phyloP scores from a whole-genome alignment of 495 filamentous ascomycete genomes.

The Daldinia caldariorum region DNA sequence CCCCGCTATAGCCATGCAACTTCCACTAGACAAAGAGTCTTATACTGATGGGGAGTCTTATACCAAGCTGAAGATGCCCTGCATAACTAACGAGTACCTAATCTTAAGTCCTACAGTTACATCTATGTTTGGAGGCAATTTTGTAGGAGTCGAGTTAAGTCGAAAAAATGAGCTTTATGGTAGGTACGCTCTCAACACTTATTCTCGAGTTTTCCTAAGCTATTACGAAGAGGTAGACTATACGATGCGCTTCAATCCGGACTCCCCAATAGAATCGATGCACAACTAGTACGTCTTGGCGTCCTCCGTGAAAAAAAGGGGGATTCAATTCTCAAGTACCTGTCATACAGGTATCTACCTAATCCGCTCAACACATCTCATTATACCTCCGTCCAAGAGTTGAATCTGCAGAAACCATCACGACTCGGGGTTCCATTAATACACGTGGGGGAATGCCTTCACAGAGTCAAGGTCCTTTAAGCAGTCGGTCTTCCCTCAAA shows the following conservation, averaged over 20 bases:
- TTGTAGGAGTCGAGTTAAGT: conserved; percentile 53
- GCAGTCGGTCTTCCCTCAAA: conserved; percentile 55
- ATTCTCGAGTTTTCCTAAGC: background rate
- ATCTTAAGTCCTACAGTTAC: conserved; percentile 50
- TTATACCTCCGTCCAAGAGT: conserved; percentile 51
- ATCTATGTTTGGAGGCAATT: conserved; percentile 58
- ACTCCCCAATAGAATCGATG: conserved; percentile 48
- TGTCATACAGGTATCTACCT: conserved; percentile 45
- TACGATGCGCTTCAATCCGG: conserved; percentile 49
- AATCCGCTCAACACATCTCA: conserved; percentile 51
- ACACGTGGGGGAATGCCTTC: conserved; percentile 54
- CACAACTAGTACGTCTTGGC: conserved; percentile 42
- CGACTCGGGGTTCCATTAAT: conserved; percentile 50
- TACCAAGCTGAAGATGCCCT: no score
- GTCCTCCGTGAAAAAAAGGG: background rate
- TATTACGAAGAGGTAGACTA: conserved; percentile 38
- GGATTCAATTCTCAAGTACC: background rate
- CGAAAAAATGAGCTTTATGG: conserved; percentile 56
- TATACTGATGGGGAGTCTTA: no score
- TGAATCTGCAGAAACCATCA: conserved; percentile 49
- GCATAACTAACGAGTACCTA: conserved; percentile 3
- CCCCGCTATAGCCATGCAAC: no score
- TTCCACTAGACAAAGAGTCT: no score
- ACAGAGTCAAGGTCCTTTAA: conserved; percentile 56
- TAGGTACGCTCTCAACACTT: conserved; percentile 11